A percentile compares a stretch with the other conserved stretches of the same genome.
phyloP scores from a whole-genome alignment of 1,284 basidiomycete genomes.

The Kwoniella shivajii region DNA sequence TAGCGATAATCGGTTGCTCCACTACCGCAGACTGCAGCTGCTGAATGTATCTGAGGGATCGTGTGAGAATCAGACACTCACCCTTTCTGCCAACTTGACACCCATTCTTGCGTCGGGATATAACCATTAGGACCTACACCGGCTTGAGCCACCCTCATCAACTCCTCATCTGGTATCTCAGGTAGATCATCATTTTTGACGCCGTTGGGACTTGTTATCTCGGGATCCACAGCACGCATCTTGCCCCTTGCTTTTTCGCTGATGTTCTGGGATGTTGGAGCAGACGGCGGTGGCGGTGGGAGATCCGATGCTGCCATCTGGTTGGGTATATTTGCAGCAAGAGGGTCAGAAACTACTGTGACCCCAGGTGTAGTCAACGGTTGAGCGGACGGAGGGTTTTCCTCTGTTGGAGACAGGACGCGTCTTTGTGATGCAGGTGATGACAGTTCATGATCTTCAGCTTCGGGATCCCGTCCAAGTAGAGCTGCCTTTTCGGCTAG shows the following conservation, averaged over 20 bases:
- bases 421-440: conserved; percentile 4
- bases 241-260: conserved; percentile 88
- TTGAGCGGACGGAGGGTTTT: not conserved
- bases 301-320: not conserved
- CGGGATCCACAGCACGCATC: conserved; percentile 61
- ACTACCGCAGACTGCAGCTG: not conserved
- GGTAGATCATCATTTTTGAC: conserved; percentile 1
- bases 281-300: conserved; percentile 9
- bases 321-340: conserved; percentile 9
- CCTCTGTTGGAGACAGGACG: not conserved
- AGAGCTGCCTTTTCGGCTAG: conserved; percentile 50
- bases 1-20: not conserved
- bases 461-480: conserved; percentile 37
- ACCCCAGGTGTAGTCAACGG: conserved; percentile 32
- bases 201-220: conserved; percentile 9
- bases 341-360: conserved; percentile 25
- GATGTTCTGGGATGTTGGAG: conserved; percentile 44
- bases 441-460: conserved; percentile 23
- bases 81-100: conserved; percentile 58
- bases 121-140: conserved; percentile 84
- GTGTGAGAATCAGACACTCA: conserved; percentile 20
- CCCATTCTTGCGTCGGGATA: conserved; percentile 92
- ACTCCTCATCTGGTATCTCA: conserved; percentile 61
- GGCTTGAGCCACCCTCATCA: conserved; percentile 65
- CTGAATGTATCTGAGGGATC: not conserved